Conservation (phyloP, 306 rosid species). For the Parietaria judaica region DNA sequence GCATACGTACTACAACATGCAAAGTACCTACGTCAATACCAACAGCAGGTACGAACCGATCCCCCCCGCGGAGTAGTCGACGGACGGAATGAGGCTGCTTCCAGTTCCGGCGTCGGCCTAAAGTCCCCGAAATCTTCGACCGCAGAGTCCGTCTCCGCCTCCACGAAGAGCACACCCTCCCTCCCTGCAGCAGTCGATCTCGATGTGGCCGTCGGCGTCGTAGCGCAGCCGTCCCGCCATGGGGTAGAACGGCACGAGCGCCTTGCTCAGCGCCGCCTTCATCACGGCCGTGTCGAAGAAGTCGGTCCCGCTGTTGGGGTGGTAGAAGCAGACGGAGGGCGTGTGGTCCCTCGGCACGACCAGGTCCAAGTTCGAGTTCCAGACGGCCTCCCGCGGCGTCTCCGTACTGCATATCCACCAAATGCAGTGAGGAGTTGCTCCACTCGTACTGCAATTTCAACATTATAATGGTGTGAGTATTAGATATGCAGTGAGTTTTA, state of each 20-base stretch:
- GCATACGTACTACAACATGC: background rate
- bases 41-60: constrained; percentile 53
- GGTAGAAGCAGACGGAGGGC: constrained; percentile 69
- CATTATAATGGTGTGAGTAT: too few relatives aligned
- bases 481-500: too few relatives aligned
- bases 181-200: constrained; percentile 60
- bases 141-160: constrained; percentile 40
- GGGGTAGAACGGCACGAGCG: constrained; percentile 68
- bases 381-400: constrained; percentile 37
- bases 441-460: too few relatives aligned
- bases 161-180: constrained; percentile 74
- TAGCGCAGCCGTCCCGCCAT: constrained; percentile 70
- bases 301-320: constrained; percentile 21
- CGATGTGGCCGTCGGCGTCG: constrained; percentile 61
- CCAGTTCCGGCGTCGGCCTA: constrained; percentile 67
- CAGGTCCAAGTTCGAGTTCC: constrained; percentile 77
- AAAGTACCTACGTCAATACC: constrained; percentile 59
- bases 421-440: too few relatives aligned
- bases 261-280: constrained; percentile 53
- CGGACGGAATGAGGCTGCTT: constrained; percentile 63
- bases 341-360: constrained; percentile 65
- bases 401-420: too few relatives aligned
- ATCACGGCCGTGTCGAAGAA: constrained; percentile 44
- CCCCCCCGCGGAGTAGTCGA: constrained; percentile 62
- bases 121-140: constrained; percentile 78